Evolutionary conservation across 768 basidiomycete genomes (phyloP).

Genomic region (Mycena crocata): DNA sequence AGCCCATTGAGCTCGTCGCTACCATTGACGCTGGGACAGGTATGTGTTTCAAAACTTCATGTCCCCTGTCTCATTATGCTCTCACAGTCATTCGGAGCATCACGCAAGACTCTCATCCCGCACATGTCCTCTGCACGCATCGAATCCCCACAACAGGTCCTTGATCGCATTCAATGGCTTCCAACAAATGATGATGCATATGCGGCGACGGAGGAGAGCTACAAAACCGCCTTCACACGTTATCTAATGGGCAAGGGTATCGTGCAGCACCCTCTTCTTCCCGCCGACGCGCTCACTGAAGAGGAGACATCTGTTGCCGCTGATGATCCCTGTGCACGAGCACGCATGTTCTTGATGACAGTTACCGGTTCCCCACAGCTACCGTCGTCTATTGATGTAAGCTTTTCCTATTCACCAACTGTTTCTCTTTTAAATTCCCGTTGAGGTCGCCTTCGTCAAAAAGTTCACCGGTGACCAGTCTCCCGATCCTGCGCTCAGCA

Average conservation of each 20-base stretch:
- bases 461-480: too few species aligned
- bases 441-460: background rate
- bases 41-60: background rate
- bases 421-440: background rate
- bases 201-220: background rate
- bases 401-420: too few species aligned
- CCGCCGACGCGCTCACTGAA: background rate
- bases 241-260: background rate
- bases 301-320: background rate
- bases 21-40: background rate
- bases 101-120: background rate
- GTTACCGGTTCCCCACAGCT: background rate
- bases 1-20: background rate
- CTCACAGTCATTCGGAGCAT: background rate
- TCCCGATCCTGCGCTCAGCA: background rate
- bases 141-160: background rate
- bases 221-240: background rate
- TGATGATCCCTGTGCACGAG: background rate
- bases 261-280: background rate
- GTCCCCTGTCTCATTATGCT: background rate
- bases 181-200: background rate
- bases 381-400: background rate
- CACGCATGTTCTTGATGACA: slow-evolving; percentile 1
- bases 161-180: background rate
- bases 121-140: background rate